Evolutionary conservation across 768 basidiomycete species (phyloP), one percentile per base, ranked within the genome.

Genomic region (Candolleomyces efflorescens): DNA sequence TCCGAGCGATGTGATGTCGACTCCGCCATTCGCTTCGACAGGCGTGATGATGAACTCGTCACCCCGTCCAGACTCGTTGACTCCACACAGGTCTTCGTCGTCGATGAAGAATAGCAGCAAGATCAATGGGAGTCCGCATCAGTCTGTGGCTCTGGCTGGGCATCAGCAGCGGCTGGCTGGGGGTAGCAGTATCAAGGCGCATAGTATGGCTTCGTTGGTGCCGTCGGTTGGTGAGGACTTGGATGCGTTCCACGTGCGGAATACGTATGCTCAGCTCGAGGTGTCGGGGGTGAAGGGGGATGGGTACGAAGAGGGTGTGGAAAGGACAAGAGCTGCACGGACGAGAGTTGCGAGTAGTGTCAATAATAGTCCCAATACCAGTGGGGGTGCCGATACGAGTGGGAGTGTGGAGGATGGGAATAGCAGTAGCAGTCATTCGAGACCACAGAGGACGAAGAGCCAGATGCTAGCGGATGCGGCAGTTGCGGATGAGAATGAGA

Each of bases 221-320:
- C 56, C 56, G 12, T 90, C 89, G 5, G 76, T 89, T 17, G 88
- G 87, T 24, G 92, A 94, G 69, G 92, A 94, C 64, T 67, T 83
- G 56, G 92, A 94, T 67, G 82, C 87, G 6, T 90, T 90, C 64
- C 87, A 91, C 69, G 89, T 95, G 6, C 82, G 92, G 41, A 87
- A 80, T 59, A 92, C 91, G 0, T 95, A 98, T 68, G 96, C 94
- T 0, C 83, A 90, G 61, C 79, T 98, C n/a, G 93, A 98, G 50
- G 74, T 82, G 10, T 82, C 82, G 44, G 96, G 96, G n/a, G 95
- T 98, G 38, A 89, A 85, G 67, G 94, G 95, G 2, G 96, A 98
- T 67, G 96, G 96, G 0, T 92, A 86, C 71, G 90, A 93, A 64
- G 94, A 96, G 63, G 96, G 96, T 38, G 81, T 96, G 6, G 96